A percentile compares a stretch with the other conserved stretches of the same genome.
Conservation (phyloP, 371 early-diverging fungal species). For the Basidiobolus meristosporus region DNA sequence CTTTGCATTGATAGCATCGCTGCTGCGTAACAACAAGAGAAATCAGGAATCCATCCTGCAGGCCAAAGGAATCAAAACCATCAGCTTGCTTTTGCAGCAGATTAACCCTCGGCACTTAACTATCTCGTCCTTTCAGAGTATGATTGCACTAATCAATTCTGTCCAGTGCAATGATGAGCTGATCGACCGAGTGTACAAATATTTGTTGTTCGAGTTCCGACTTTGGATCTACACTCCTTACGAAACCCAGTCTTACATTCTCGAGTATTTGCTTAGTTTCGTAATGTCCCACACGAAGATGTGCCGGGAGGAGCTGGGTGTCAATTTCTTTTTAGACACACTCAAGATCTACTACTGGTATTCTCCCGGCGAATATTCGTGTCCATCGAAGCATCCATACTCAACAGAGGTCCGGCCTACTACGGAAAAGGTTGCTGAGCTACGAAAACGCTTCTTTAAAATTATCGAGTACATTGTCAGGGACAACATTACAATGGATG, state of each 20-base stretch:
- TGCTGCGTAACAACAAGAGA: constrained; percentile 11
- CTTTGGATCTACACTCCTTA: constrained; percentile 16
- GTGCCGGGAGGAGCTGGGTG: constrained; percentile 12
- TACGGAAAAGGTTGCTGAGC: constrained; percentile 6
- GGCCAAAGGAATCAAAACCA: constrained; percentile 13
- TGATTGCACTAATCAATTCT: constrained; percentile 7
- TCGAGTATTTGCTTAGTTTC: constrained; percentile 12
- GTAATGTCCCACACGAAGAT: constrained; percentile 8
- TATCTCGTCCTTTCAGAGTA: constrained; percentile 9
- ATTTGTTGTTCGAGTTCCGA: constrained; percentile 16
- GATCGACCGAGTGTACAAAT: constrained; percentile 5
- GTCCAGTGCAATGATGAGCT: constrained; percentile 5
- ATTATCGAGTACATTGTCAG: constrained; percentile 5
- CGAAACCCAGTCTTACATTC: constrained; percentile 15
- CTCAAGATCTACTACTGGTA: constrained; percentile 18
- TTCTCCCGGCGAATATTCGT: constrained; percentile 9
- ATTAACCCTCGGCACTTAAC: constrained; percentile 11
- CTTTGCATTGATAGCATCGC: constrained; percentile 12
- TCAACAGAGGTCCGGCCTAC: constrained; percentile 4
- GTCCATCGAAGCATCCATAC: constrained; percentile 9
- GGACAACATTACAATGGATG: constrained; percentile 3
- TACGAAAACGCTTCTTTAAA: constrained; percentile 6
- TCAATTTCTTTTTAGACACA: constrained; percentile 15
- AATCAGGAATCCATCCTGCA: constrained; percentile 13
- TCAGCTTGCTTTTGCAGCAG: constrained; percentile 17